Evolutionary conservation across 176 grass and related monocot species (phyloP), one percentile per base, ranked within the genome.

Genomic region (Cenchrus fungigraminus): DNA sequence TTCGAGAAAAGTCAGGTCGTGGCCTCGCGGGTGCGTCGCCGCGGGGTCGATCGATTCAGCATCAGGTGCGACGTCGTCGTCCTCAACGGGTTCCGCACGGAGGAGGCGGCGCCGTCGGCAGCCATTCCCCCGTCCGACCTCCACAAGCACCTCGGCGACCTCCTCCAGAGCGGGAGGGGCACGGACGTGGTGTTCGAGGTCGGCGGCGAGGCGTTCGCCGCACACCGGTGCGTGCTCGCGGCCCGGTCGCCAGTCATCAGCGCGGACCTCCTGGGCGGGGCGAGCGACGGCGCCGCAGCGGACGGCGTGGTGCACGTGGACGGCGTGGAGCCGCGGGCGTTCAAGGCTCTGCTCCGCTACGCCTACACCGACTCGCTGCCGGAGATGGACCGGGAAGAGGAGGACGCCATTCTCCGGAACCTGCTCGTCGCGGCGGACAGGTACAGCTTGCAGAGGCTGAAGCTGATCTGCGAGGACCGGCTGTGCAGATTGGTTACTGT

Each of bases 101-200:
- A 20, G 60, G 76, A 40, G 47, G 40, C 10, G 40, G 40, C 40
- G 66, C 6, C 66, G 40, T 51, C 64, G 19, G 37, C 56, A 17
- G 37, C 60, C 12, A 25, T 76, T 2, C 25, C 66, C 22, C 62
- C 79, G 31, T 61, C 77, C 20, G 65, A 78, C 64, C 79, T 87
- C n/a, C 67, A 87, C 56, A 50, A 25, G 69, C 76, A 89, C 84
- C 76, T 89, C 28, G 63, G 64, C 16, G 71, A 89, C 16, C 74
- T 85, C 46, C 73, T 80, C 54, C 46, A 40, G 31, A 81, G 67
- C 62, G 43, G 68, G 47, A 53, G 77, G 61, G 74, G 74, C 74
- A 32, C 84, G 15, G 84, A 90, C 75, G 84, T 86, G 40, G 66
- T 63, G 64, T 90, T 86, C 51, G 53, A 83, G 45, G 83, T 86